Evolutionary conservation across 2,329 filamentous ascomycete genomes (phyloP).

Genomic region (Diaporthe sp.): DNA sequence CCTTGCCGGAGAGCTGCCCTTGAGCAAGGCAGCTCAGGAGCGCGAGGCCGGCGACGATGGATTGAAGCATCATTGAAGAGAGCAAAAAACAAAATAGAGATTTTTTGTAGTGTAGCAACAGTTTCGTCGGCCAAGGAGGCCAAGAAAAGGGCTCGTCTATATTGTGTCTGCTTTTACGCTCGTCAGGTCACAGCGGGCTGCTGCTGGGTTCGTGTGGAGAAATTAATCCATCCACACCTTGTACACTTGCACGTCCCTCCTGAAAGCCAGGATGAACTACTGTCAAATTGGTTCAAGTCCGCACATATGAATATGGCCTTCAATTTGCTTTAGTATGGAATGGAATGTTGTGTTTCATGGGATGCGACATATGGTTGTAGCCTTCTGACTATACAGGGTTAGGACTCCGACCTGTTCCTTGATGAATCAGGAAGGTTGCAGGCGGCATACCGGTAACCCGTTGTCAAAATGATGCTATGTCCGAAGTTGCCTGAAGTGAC

Average conservation of each 20-base stretch:
- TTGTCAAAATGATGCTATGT: not conserved
- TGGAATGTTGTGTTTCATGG: not conserved
- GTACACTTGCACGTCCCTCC: not conserved
- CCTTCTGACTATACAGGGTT: too few species aligned
- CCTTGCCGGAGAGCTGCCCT: slow-evolving; percentile 57
- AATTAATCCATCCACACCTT: not conserved
- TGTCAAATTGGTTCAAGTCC: not conserved
- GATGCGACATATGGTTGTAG: not conserved
- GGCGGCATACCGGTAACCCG: too few species aligned
- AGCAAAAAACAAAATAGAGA: not conserved
- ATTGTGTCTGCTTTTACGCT: not conserved
- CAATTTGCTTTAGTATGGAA: not conserved
- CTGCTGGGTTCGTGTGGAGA: not conserved
- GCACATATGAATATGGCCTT: not conserved
- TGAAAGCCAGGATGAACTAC: not conserved
- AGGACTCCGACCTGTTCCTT: not conserved
- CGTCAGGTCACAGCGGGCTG: not conserved
- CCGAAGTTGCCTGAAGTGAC: not conserved
- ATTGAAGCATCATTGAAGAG: not conserved
- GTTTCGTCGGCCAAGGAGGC: not conserved
- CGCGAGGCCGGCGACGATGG: not conserved
- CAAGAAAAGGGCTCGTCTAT: not conserved
- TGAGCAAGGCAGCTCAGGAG: slow-evolving; percentile 20
- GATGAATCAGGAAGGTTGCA: not conserved
- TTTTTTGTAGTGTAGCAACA: accelerated